Evolutionary conservation across 768 basidiomycete genomes (phyloP), one percentile per base, ranked within the genome.

Genomic region (Pilatotrama ljubarskyi): DNA sequence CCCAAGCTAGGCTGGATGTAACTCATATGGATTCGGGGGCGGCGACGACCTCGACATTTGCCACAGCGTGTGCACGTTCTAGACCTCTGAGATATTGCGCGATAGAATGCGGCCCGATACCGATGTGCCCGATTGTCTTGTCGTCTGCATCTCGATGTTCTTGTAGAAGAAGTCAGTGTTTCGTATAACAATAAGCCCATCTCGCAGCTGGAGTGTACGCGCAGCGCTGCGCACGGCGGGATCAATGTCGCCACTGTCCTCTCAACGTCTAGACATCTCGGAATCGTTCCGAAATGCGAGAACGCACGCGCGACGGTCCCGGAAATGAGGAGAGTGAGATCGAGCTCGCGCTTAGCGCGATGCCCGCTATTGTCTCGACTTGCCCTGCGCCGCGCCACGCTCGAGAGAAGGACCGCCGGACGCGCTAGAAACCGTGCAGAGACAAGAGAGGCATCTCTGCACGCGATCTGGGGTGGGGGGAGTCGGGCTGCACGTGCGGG

Each of bases 171-270:
- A 17, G 29, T 25, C 10, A 22, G 54, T 25, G 54, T 46, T 46
- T 48, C 35, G 54, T 36, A 55, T 25, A 38, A 55, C 54, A 55
- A 55, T 55, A 55, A 47, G 14, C 2, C n/a, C 15, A 42, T 46
- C 43, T 44, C 53, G 36, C 52, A 36, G 13, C 49, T 17, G 29
- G 29, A 20, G 20, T 24, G 9, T 18, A 18, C 14, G 35, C 37
- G n/a, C 17, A 3, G 14, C 8, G 48, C 48, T 35, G n/a, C 48
- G 26, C 48, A 13, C 24, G 11, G 49, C 18, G 8, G 29, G 36
- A 24, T 47, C 54, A 55, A 55, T 55, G 54, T 55, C 43, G 54
- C 24, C 24, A 43, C 13, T 15, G 52, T 15, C 10, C 41, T 10
- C 5, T 32, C 4, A 10, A 32, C 5, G 10, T 32, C 4, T 10